Evolutionary conservation across 108 stramenopile species (phyloP), one percentile per base, ranked within the genome.

Genomic region (Stephanodiscus minutulus): DNA sequence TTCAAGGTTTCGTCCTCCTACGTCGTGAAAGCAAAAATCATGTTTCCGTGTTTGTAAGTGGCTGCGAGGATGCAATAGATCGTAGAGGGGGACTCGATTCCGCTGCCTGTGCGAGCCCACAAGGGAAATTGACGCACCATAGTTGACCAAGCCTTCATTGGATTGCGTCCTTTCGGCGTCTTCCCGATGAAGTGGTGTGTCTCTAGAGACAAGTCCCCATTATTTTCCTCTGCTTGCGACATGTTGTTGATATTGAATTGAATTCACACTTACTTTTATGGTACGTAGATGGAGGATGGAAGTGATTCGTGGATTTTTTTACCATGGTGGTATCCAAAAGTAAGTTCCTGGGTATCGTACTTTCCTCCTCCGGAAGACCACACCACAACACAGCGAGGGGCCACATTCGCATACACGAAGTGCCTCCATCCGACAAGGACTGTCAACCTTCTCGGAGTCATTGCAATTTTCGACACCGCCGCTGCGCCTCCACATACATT

Each of bases 1-100:
- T 60, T 60, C 18, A 60, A 21, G 20, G 20, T 35, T 29, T 60
- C 29, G 59, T 60, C 59, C 39, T 60, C 59, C 59, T 60, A 35
- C 21, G 55, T 29, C 7, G 7, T 20, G 36, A 0, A 4, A 18
- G 59, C 6, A 27, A 53, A 56, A 4, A 41, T 18, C 20, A 35
- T n/a, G 35, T 20, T n/a, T 22, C 5, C 15, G 3, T 41, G n/a
- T 43, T 27, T 15, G 27, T 57, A n/a, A n/a, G n/a, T 33, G 29
- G 3, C 0, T 24, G 50, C 24, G 3, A 52, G n/a, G 8, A 24
- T 17, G 57, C 1, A n/a, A 3, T 58, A n/a, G 57, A 36, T 12
- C 57, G 33, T 36, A 1, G 33, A 17, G 35, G 28, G 15, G 57
- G 35, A 52, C 20, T 17, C 22, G n/a, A 60, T 60, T n/a, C 59